Evolutionary conservation across 306 rosid species (phyloP), one percentile per base, ranked within the genome.

Genomic region (Castanospermum australe): DNA sequence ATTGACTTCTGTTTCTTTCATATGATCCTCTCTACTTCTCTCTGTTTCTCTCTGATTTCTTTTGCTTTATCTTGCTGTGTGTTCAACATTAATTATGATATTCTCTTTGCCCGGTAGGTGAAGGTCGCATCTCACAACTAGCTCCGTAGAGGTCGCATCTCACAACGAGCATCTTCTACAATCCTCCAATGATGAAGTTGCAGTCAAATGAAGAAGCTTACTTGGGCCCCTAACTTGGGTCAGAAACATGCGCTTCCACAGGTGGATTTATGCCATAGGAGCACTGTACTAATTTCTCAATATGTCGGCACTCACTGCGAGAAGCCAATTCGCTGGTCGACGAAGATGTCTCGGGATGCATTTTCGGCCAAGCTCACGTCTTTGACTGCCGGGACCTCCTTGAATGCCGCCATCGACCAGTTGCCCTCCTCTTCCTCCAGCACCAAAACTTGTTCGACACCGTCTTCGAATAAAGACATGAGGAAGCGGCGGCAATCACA

Each of bases 211-310:
- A n/a, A n/a, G 6, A 32, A 55, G 63, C 88, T 85, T 75, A 90
- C 94, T 82, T 38, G 86, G 89, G 35, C 84, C 89, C 39, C 81
- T 50, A 72, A 88, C 90, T 22, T 72, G 90, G 17, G 94, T 79
- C 47, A 88, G 88, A 80, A 88, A 90, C 48, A 86, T 42, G 12
- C 88, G 86, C 28, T 87, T 70, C 87, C 87, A 86, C 48, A n/a
- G n/a, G 92, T 79, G 48, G 94, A 81, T 92, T 42, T 86, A 88
- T 4, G 92, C 94, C 6, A 86, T 71, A 14, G 88, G 82, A 2
- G 88, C 92, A 11, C 83, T 59, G 73, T 84, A 88, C 15, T 67
- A 70, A 61, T 84, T 88, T 3, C 88, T 80, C 28, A 86, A 15
- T 15, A 78, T 50, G 65, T 90, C 94, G 17, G 90, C 87, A 30